Base-by-base conservation (phyloP, 148 eudicot species). In the Silene latifolia region DNA sequence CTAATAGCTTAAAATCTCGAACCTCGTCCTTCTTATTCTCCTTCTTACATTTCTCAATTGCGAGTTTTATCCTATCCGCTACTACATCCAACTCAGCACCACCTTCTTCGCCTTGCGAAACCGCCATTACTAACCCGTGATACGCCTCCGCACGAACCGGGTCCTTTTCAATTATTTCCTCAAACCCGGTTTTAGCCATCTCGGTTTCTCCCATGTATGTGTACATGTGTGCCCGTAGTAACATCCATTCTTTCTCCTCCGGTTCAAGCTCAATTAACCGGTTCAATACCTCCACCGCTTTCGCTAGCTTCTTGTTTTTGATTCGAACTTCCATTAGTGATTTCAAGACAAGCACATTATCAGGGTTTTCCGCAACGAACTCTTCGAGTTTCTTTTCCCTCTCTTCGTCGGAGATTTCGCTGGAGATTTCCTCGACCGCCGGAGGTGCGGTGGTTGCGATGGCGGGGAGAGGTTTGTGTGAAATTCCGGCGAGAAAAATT, bases 1-100 rank as follows among this genome's bases (percentile, higher is more conserved):
- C 63, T 84, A 94, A 78, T 23, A 94, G 87, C 88, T 83, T 87
- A 65, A 91, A 94, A 76, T 94, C 98, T 83, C 93, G 85, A 78
- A 88, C 66, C 0, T 88, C 92, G 0, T 77, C 85, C 74, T 74
- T 85, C 78, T 78, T 88, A n/a, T 88, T 88, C 85, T 83, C 84
- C 74, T 79, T 84, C 85, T 66, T 85, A 67, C 90, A 88, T 72
- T 75, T 63, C 76, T 78, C 91, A 76, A 88, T 85, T 7, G 82
- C 92, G 64, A 76, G 83, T 53, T 59, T 68, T 65, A 90, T 83
- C 78, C 85, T 82, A 75, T 72, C 85, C 56, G 82, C 83, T 56
- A 94, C 75, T 5, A 75, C 81, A 14, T 70, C 71, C 75, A 86
- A 62, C 65, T 86, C 90, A 65, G 66, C 72, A 2, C 60, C 44